Percentiles rank a stretch among this genome's conserved stretches.
Evolutionary conservation across 176 grass and related monocot species (phyloP).

Genomic region (Phoenix roebelenii): DNA sequence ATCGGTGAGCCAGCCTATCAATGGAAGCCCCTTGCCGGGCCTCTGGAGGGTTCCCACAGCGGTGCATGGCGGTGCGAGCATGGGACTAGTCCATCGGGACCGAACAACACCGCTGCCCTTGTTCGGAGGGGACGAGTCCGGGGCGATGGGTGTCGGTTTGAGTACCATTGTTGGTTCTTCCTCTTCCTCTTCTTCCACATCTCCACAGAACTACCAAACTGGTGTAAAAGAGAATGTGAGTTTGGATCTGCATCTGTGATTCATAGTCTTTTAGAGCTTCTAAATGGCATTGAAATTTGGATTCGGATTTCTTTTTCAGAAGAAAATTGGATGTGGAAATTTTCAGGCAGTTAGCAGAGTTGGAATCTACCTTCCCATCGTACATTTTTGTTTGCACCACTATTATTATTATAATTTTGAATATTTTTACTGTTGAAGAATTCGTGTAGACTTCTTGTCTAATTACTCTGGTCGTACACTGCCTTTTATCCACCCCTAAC

Average conservation of each 20-base stretch:
- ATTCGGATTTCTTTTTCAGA: too few species aligned
- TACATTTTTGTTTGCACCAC: too few species aligned
- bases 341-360: too few species aligned
- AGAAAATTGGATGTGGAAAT: too few species aligned
- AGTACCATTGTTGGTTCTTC: conserved; percentile 20
- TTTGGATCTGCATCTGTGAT: conserved; percentile 97
- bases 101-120: conserved; percentile 19
- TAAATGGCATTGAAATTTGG: too few species aligned
- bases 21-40: conserved; percentile 40
- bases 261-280: neutral
- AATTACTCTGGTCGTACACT: too few species aligned
- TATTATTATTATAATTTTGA: too few species aligned
- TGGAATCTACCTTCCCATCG: too few species aligned
- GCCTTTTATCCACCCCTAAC: too few species aligned
- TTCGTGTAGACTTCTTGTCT: too few species aligned
- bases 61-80: conserved; percentile 24
- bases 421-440: too few species aligned
- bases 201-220: conserved; percentile 43
- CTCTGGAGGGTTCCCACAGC: conserved; percentile 44
- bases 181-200: conserved; percentile 27
- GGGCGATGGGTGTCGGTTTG: neutral
- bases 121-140: conserved; percentile 32
- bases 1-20: conserved; percentile 57
- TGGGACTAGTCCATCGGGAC: conserved; percentile 3
- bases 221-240: conserved; percentile 49